Base-by-base conservation (phyloP, 140 eudicot species). In the Ambrosia hybrid region DNA sequence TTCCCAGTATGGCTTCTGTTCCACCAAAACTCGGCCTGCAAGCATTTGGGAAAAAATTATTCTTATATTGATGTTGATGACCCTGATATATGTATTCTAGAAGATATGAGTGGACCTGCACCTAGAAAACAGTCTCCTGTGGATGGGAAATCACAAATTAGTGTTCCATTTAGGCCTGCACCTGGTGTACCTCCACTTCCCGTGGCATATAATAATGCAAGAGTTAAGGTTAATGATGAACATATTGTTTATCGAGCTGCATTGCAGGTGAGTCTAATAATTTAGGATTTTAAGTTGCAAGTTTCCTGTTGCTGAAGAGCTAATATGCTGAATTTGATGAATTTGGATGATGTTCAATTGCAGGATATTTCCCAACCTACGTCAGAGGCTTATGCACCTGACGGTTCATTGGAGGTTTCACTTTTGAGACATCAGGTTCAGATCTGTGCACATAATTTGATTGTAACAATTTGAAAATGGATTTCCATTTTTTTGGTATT, bases 311-410 rank as follows among this genome's bases (percentile, higher is more conserved):
- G 5, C 46, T 33, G 26, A 66, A 57, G 51, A 30, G 34, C 34
- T 30, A 30, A 30, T 11, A 43, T 45, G 52, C 57, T 48, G 37
- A 65, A 41, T 74, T 57, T 71, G 77, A 57, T 75, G 46, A 51
- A 46, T 34, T 72, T 1, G 66, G 46, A 67, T 60, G 66, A 48
- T 70, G 72, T 72, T 62, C 16, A 11, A 58, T 66, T 84, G 73
- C 87, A 90, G 98, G 98, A 90, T 90, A 90, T 90, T 76, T 87
- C 91, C 34, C 96, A 93, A 74, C 94, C 96, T 8, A 82, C 75
- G 67, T 73, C 84, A 71, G 99, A 93, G 76, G 89, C 86, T 70
- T 65, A 11, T 46, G 96, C 96, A 67, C 97, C 99, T 46, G 91
- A 87, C 36, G 97, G 97, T 51, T 17, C 83, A 46, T 73, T 93